Evolutionary conservation across 257 asterid genomes (phyloP), one percentile per base, ranked within the genome.

Genomic region (Plectranthus barbatus): DNA sequence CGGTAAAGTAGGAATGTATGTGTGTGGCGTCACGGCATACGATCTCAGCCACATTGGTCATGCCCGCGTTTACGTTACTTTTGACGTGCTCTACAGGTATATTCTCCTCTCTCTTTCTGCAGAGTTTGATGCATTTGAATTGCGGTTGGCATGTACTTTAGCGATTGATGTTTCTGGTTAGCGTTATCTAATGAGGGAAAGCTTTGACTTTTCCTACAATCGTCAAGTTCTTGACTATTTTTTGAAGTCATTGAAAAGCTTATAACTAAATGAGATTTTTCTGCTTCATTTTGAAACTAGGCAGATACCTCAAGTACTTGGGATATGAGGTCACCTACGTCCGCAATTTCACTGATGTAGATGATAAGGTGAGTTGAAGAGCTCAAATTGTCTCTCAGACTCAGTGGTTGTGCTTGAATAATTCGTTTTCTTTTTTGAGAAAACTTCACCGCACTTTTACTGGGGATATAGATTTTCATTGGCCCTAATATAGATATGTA

Each of bases 1-100:
- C 17, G 91, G 95, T 39, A 81, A 72, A 81, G 97, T 88, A 7
- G 95, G 98, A 62, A 92, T 92, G 97, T 91, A 88, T 67, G 95
- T 91, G 13, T 91, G 97, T 52, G 98, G 98, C 49, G 94, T 91
- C 65, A 91, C 98, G 7, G 95, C 98, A 0, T 91, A 91, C 77
- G 98, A 91, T 83, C 89, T 91, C 72, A 91, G 97, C 80, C 98
- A 88, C 85, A 86, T 91, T 57, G 98, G 98, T 4, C 97, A 92
- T 64, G 97, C 97, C 63, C 95, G 98, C 10, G 98, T 88, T 68
- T 92, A 92, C 66, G 97, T 88, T 67, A 81, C 84, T 57, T 92
- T 92, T 65, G 98, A 92, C 74, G 93, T 86, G 42, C 89, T 92
- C 24, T 80, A 79, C 78, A 84, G 96, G 98, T 85, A 44, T 69